Conservation (phyloP, 1,284 basidiomycete genomes). For the Leccinum fallax region DNA sequence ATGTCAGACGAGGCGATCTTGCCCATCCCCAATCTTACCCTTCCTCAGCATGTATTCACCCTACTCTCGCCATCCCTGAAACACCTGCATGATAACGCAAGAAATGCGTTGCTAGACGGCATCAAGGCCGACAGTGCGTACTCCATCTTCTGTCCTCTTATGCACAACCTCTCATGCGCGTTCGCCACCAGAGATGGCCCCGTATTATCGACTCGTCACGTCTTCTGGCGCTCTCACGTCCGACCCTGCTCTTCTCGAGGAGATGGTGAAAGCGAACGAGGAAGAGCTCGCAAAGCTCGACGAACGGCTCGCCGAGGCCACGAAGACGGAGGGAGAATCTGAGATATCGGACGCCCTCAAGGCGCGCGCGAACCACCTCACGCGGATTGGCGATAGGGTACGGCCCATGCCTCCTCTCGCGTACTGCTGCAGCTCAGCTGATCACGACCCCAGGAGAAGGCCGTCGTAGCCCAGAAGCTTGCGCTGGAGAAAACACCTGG, state of each 20-base stretch:
- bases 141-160: background rate
- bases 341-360: conserved; percentile 90
- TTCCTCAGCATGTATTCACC: conserved; percentile 79
- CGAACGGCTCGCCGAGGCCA: conserved; percentile 79
- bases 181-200: conserved; percentile 72
- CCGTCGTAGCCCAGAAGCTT: conserved; percentile 79
- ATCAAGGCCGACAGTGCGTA: conserved; percentile 84
- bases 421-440: background rate
- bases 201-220: conserved; percentile 69
- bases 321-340: conserved; percentile 91
- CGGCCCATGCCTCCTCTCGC: conserved; percentile 11
- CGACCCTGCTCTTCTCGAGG: conserved; percentile 63
- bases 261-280: conserved; percentile 77
- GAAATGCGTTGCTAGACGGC: conserved; percentile 68
- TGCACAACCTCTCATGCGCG: background rate
- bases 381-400: conserved; percentile 92
- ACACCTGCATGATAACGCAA: conserved; percentile 68
- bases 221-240: conserved; percentile 48
- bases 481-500: conserved; percentile 94
- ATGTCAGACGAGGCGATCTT: conserved; percentile 88
- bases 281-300: conserved; percentile 80
- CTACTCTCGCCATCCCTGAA: conserved; percentile 64
- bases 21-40: conserved; percentile 82
- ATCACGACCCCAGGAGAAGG: conserved; percentile 55
- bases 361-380: conserved; percentile 83